Conservation (phyloP, 1,139 yeast genomes). For the Saccharomycopsis phalli region DNA sequence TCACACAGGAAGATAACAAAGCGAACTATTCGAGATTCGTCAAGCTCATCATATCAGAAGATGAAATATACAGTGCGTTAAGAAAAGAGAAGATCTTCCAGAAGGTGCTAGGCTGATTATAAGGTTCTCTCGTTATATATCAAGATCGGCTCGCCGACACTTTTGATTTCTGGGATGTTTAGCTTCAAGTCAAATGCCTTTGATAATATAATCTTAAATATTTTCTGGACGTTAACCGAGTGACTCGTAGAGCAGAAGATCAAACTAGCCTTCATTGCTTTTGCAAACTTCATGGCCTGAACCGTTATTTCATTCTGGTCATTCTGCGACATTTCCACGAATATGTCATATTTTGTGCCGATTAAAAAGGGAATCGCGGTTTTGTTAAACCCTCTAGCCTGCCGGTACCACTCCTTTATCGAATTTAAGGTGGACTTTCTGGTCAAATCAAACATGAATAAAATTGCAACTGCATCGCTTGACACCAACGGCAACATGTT, state of each 20-base stretch:
- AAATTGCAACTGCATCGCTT: slow-evolving; percentile 86
- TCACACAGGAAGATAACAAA: slow-evolving; percentile 55
- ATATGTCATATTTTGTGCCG: slow-evolving; percentile 91
- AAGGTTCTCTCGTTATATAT: slow-evolving; percentile 41
- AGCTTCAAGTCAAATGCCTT: slow-evolving; percentile 86
- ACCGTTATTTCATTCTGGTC: slow-evolving; percentile 83
- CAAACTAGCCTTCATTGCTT: slow-evolving; percentile 85
- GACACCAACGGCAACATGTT: slow-evolving; percentile 94
- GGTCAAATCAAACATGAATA: slow-evolving; percentile 88
- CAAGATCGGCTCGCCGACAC: slow-evolving; percentile 82
- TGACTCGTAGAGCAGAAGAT: slow-evolving; percentile 90
- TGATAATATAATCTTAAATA: slow-evolving; percentile 83
- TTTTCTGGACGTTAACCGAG: slow-evolving; percentile 89
- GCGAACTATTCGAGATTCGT: slow-evolving; percentile 62
- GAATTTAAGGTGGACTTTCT: slow-evolving; percentile 80
- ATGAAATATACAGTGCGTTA: slow-evolving; percentile 54
- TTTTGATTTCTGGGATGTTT: slow-evolving; percentile 73
- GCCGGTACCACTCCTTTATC: slow-evolving; percentile 91
- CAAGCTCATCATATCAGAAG: slow-evolving; percentile 60
- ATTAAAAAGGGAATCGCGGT: slow-evolving; percentile 88
- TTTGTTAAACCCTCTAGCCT: slow-evolving; percentile 83
- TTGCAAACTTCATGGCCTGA: slow-evolving; percentile 81
- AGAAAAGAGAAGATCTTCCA: slow-evolving; percentile 37
- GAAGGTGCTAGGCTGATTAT: slow-evolving; percentile 14
- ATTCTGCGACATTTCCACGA: slow-evolving; percentile 67